phyloP scores from a whole-genome alignment of 2,329 filamentous ascomycete genomes.

The Nemania abortiva region DNA sequence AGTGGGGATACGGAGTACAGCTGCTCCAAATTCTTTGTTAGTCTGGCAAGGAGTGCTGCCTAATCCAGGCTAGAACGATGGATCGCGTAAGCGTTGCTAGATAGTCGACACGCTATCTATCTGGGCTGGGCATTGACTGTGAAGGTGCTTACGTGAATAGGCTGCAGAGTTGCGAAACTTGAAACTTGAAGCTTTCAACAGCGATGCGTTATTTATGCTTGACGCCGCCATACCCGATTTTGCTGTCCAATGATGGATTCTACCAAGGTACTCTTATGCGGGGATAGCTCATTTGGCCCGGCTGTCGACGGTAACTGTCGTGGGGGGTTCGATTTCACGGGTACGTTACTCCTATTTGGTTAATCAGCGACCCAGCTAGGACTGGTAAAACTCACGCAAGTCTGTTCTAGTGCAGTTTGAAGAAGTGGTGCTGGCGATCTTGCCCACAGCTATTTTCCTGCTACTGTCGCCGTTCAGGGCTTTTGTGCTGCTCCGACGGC shows the following conservation, averaged over 20 bases:
- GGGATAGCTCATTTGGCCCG: conserved; percentile 27
- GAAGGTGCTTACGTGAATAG: background rate
- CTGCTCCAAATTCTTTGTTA: too few relatives aligned
- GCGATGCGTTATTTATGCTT: background rate
- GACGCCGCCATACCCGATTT: background rate
- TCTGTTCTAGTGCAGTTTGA: conserved; percentile 28
- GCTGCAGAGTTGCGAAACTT: background rate
- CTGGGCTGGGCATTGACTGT: too few relatives aligned
- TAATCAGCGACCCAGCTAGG: background rate
- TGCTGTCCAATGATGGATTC: conserved; percentile 21
- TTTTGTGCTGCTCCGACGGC: conserved; percentile 25
- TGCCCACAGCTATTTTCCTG: conserved; percentile 28
- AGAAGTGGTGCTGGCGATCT: conserved; percentile 30
- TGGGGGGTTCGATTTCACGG: conserved; percentile 31
- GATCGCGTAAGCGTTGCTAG: too few relatives aligned
- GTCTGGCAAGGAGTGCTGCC: too few relatives aligned
- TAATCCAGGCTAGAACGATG: too few relatives aligned
- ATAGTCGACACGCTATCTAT: too few relatives aligned
- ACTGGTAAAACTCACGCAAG: background rate
- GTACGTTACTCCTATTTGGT: background rate
- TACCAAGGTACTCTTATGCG: conserved; percentile 22
- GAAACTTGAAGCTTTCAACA: background rate
- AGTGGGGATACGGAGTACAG: too few relatives aligned
- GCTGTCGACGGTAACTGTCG: conserved; percentile 15
- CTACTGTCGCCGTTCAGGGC: conserved; percentile 26